Evolutionary conservation across 306 rosid species (phyloP), one percentile per base, ranked within the genome.

Genomic region (Prunus armeniaca): DNA sequence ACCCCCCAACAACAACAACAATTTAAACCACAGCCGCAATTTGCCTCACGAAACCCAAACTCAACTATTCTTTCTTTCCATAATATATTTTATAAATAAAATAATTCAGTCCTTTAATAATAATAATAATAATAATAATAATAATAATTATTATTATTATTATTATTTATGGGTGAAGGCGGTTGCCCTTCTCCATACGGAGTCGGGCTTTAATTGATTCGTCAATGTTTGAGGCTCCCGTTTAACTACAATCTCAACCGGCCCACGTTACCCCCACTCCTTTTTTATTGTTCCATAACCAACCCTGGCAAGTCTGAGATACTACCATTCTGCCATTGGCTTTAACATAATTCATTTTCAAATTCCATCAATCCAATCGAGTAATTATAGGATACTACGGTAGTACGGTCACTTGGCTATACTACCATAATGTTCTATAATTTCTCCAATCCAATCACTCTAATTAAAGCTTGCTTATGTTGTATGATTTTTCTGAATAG

Each of bases 151-250:
- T n/a, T n/a, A n/a, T n/a, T n/a, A n/a, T n/a, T n/a, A n/a, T n/a
- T n/a, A n/a, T n/a, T n/a, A n/a, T 22, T 8, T 51, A 24, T 43
- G 65, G 49, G 68, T 54, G 10, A 38, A 19, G 30, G 15, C 72
- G 38, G 88, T 76, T 89, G 79, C 87, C 94, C 90, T 38, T 77
- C 80, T 84, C 87, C 88, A 54, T 78, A 90, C 96, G 91, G 89
- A 90, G 87, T 78, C 83, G 25, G 82, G 76, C 85, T 75, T 72
- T 76, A 34, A 20, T 55, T 55, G 74, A 72, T 65, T 80, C 80
- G 90, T 93, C 94, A 90, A 93, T 85, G 87, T 90, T 87, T 83
- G 93, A 84, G 89, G 92, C 93, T 88, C 89, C 80, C 5, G 79
- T 75, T 80, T 87, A 87, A 85, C 85, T 75, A 85, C 38, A 80